Percentiles rank a stretch among this genome's conserved stretches.
Evolutionary conservation across 345 rosid species (phyloP).

Genomic region (Citrus reticulata): DNA sequence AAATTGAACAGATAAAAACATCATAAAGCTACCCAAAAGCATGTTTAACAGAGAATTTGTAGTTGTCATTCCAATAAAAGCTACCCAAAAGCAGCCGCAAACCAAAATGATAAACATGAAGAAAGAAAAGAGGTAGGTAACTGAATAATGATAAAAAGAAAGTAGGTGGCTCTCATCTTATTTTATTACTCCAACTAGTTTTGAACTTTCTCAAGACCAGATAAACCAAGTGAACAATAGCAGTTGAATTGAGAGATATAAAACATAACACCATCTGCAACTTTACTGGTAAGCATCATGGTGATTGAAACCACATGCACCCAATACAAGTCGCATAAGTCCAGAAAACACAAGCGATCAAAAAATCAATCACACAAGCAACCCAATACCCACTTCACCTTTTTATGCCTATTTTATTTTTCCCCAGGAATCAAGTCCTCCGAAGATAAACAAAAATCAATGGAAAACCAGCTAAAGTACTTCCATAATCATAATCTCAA

Average conservation of each 20-base stretch:
- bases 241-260: background rate
- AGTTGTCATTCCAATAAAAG: background rate
- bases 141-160: background rate
- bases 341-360: background rate
- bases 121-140: background rate
- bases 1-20: conserved; percentile 3
- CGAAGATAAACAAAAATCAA: background rate
- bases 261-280: background rate
- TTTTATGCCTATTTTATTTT: too few species aligned
- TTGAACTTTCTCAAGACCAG: background rate
- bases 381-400: background rate
- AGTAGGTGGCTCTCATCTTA: background rate
- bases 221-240: background rate
- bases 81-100: background rate
- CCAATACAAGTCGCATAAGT: background rate
- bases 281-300: background rate
- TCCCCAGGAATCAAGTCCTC: background rate
- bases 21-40: background rate
- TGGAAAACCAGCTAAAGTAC: background rate
- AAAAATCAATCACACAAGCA: background rate
- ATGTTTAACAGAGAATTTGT: background rate
- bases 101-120: background rate
- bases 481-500: background rate
- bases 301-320: background rate
- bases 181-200: background rate